Evolutionary conservation across 2,329 filamentous ascomycete species (phyloP), one percentile per base, ranked within the genome.

Genomic region (Botrytis aclada): DNA sequence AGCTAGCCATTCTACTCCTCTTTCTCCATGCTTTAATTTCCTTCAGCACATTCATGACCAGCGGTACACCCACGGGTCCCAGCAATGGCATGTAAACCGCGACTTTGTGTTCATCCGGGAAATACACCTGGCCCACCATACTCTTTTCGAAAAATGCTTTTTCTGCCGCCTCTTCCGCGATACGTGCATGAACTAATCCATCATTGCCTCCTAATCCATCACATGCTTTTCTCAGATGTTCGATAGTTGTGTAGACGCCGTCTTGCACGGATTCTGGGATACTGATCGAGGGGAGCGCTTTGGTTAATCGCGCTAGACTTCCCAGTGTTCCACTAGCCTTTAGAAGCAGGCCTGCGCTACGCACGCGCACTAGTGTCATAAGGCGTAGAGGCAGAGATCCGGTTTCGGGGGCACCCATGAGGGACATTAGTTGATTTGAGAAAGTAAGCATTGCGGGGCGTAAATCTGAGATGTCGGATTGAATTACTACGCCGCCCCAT

Each of bases 121-220:
- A 99, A 82, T 98, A 99, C 3, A 98, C 91, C 83, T 98, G 96
- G 0, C 95, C 96, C 20, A 99, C 96, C 96, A 99, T 99, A 80
- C 93, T 97, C 83, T 97, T 97, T 83, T 99, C 96, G 78, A 99
- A 99, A 83, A 99, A 99, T 0, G 95, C 95, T 74, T 92, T 90
- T 81, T 99, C 96, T 0, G 94, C 95, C 80, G 97, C 94, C 4
- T 89, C 88, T 82, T 98, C 95, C 9, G 96, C 96, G 64, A 94
- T 89, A 16, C 93, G 89, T 0, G 95, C 95, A 80, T 95, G 90
- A 75, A 91, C 88, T 56, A 99, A 84, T 0, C 94, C 95, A 41
- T 90, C 87, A 0, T 84, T 83, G 0, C 85, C 85, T 51, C 88
- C 88, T 3, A 98, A 85, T 70, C 89, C 89, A 37, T 90, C 85